Percentiles rank a stretch among this genome's conserved stretches.
Evolutionary conservation across 176 grass and related monocot genomes (phyloP).

Genomic region (Urochloa ruziziensis): DNA sequence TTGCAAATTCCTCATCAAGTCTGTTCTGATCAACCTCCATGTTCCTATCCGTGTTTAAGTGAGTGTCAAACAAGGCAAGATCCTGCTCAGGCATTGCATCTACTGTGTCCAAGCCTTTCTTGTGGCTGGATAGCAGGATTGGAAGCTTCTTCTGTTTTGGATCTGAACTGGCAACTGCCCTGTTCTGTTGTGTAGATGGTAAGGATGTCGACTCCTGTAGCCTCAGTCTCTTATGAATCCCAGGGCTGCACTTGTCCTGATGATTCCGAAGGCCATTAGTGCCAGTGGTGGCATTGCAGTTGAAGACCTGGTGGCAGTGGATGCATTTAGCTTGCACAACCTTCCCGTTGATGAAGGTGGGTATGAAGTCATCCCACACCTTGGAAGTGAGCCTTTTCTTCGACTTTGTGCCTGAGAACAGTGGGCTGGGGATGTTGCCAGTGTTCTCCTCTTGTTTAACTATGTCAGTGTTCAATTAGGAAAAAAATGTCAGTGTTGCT

Average conservation of each 20-base stretch:
- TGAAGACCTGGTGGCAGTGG: constrained; percentile 21
- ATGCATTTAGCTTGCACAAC: constrained; percentile 10
- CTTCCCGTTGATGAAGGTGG: background rate
- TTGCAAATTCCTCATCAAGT: background rate
- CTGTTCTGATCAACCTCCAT: background rate
- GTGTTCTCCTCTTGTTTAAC: constrained; percentile 21
- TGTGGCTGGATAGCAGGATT: background rate
- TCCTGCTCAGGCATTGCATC: constrained; percentile 10
- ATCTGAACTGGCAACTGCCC: background rate
- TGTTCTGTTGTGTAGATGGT: constrained; percentile 8
- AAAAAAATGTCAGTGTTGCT: background rate
- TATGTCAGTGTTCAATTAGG: background rate
- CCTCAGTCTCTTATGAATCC: background rate
- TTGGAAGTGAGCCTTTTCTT: constrained; percentile 35
- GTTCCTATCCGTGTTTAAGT: background rate
- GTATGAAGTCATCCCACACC: constrained; percentile 29
- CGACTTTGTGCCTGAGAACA: background rate
- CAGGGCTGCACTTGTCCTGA: constrained; percentile 1
- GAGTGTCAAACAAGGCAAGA: background rate
- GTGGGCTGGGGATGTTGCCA: background rate
- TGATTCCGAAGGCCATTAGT: constrained; percentile 22
- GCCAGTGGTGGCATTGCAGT: background rate
- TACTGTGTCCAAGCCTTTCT: background rate
- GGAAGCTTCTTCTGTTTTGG: constrained; percentile 28
- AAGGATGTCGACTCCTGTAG: background rate